Base-by-base conservation (phyloP, 768 basidiomycete genomes). In the Auricularia auricula-judae region DNA sequence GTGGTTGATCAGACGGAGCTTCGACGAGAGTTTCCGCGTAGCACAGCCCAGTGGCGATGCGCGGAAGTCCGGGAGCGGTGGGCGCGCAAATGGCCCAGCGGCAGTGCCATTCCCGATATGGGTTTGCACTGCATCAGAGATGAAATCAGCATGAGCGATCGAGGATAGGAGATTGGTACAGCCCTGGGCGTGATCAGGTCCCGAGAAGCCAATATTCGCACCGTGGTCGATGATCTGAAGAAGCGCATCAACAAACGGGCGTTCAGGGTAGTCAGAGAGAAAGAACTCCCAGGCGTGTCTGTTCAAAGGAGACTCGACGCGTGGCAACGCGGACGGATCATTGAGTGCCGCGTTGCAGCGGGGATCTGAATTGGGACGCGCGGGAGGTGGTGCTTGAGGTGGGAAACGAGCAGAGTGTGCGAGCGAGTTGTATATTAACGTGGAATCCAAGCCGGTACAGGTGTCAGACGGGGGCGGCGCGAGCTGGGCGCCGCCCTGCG, bases 21-120 rank as follows among this genome's bases (percentile, higher is more conserved):
- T 51, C 4, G 47, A 12, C 5, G 47, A 66, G 39, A 61, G 69
- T 36, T 66, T 68, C 59, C 68, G 65, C 7, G 69, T 67, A 8
- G 67, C 69, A 1, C 64, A 64, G 7, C 70, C 68, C 21, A 70
- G 65, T 2, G 70, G 71, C 2, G 68, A 71, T 62, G 61, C 58
- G 36, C 68, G 66, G 65, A 71, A 71, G 56, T 68, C 44, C 11
- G 43, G 29, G 11, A 70, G 65, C 10, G 67, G 71, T 10, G 67
- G 70, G 23, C 10, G 3, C 18, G 61, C 21, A 62, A 70, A 72
- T 14, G 70, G 70, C 7, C 70, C 71, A 23, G 58, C 34, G 0
- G 67, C 64, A 33, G 64, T 63, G 3, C 66, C 65, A 23, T 53
- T 53, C 29, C 33, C 21, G 8, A 63, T 33, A 33, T 51, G 63